Evolutionary conservation across 306 rosid genomes (phyloP).

Genomic region (Neltuma alba): DNA sequence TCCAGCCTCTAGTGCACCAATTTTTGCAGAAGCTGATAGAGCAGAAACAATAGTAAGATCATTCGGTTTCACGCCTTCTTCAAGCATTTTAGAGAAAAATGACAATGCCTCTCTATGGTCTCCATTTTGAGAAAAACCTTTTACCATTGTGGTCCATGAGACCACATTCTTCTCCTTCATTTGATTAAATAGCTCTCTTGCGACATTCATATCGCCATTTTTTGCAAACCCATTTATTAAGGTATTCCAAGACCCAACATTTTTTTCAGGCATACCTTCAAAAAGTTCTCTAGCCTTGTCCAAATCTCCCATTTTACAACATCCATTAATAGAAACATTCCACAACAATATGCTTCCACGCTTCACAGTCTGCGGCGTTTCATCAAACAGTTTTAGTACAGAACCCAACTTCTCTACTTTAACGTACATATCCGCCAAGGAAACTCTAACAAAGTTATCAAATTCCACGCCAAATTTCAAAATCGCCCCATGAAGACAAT

Average conservation of each 20-base stretch:
- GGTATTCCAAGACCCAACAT: background rate
- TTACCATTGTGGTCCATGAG: conserved; percentile 4
- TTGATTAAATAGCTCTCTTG: background rate
- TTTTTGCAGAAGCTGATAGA: conserved; percentile 7
- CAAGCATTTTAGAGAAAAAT: background rate
- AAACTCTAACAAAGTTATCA: background rate
- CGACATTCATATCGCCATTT: background rate
- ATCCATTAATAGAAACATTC: conserved; percentile 1
- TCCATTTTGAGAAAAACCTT: conserved; percentile 1
- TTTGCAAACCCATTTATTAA: conserved; percentile 6
- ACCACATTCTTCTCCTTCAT: conserved; percentile 7
- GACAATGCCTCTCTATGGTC: conserved; percentile 6
- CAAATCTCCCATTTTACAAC: conserved; percentile 9
- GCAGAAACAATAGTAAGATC: conserved; percentile 5
- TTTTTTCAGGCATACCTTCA: background rate
- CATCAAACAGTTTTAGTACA: background rate
- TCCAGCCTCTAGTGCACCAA: conserved; percentile 3
- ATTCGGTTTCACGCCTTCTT: background rate
- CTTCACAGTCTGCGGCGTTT: background rate
- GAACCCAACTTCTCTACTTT: background rate
- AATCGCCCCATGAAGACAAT: background rate
- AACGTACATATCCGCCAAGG: background rate
- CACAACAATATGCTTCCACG: conserved; percentile 2
- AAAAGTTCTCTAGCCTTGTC: conserved; percentile 7
- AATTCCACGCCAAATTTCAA: background rate